These are phyloP conservation scores for Biscutella laevigata DNA, from an alignment of 441 rosid genomes.

Conservation along the genomic window DNA sequence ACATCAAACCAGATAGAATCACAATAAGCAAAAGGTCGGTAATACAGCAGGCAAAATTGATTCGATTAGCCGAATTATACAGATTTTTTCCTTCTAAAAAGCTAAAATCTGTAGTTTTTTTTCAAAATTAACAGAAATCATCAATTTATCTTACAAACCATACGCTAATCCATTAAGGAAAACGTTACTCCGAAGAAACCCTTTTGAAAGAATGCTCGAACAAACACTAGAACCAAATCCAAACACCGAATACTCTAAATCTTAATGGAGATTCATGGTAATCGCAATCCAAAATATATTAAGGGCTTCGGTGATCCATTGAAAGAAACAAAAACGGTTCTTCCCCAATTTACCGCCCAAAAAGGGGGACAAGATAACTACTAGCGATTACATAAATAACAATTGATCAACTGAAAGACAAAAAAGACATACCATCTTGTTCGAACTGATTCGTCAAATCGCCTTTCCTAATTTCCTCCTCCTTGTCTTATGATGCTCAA, in stretches of 20 bases:
- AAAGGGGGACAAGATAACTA: neutral
- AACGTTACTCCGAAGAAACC: neutral
- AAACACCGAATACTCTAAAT: neutral
- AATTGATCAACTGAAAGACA: neutral
- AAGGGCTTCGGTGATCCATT: neutral
- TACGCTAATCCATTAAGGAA: neutral
- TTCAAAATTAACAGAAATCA: no score
- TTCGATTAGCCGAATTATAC: neutral
- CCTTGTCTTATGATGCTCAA: neutral
- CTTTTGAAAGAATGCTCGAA: neutral
- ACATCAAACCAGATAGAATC: neutral
- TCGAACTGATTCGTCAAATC: conserved; percentile 8
- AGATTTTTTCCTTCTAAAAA: neutral
- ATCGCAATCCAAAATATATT: neutral
- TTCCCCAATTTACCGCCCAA: neutral
- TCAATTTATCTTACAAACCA: no score
- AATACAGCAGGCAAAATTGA: neutral
- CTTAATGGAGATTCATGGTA: neutral
- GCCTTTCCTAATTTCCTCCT: neutral
- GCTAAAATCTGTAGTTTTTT: neutral
- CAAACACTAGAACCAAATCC: conserved; percentile 8
- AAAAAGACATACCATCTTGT: conserved; percentile 18
- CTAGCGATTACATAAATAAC: neutral
- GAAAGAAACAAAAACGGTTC: neutral
- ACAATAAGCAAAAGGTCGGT: neutral